phyloP scores from a whole-genome alignment of 169 alveolate genomes.

The Plasmodium chabaudi region DNA sequence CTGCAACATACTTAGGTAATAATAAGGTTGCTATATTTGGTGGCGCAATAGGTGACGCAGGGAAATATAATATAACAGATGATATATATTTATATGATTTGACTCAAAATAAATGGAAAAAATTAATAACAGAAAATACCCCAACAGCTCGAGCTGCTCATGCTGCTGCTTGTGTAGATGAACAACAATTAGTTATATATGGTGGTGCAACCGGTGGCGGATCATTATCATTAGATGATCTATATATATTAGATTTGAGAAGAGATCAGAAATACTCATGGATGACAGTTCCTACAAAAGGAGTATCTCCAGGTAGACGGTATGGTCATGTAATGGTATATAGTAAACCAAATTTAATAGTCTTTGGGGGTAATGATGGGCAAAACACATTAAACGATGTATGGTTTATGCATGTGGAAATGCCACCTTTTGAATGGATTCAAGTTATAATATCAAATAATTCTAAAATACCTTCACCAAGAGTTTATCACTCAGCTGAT shows the following conservation, averaged over 20 bases:
- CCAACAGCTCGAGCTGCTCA: conserved; percentile 99
- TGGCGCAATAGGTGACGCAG: conserved; percentile 98
- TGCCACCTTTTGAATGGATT: conserved; percentile 97
- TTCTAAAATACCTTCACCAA: conserved; percentile 92
- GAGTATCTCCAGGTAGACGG: conserved; percentile 99
- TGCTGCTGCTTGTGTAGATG: conserved; percentile 98
- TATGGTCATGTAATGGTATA: conserved; percentile 98
- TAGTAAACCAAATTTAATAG: conserved; percentile 96
- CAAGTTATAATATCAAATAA: conserved; percentile 89
- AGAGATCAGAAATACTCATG: conserved; percentile 94
- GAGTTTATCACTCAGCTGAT: conserved; percentile 94
- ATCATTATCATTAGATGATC: conserved; percentile 96
- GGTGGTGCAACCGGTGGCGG: conserved; percentile 99
- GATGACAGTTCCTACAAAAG: conserved; percentile 98
- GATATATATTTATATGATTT: conserved; percentile 95
- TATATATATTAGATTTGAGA: conserved; percentile 96
- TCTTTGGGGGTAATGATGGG: conserved; percentile 99
- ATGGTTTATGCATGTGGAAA: conserved; percentile 97
- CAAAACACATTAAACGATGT: conserved; percentile 95
- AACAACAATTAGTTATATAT: conserved; percentile 94
- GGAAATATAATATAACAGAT: conserved; percentile 97
- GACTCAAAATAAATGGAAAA: conserved; percentile 90
- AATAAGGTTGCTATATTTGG: conserved; percentile 94
- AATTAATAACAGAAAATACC: conserved; percentile 90
- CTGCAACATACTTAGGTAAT: conserved; percentile 94